Percentiles rank a stretch among this genome's conserved stretches.
These are phyloP conservation scores for Diophrys appendiculata DNA, from an alignment of 73 alveolate species.

Conservation along the genomic window DNA sequence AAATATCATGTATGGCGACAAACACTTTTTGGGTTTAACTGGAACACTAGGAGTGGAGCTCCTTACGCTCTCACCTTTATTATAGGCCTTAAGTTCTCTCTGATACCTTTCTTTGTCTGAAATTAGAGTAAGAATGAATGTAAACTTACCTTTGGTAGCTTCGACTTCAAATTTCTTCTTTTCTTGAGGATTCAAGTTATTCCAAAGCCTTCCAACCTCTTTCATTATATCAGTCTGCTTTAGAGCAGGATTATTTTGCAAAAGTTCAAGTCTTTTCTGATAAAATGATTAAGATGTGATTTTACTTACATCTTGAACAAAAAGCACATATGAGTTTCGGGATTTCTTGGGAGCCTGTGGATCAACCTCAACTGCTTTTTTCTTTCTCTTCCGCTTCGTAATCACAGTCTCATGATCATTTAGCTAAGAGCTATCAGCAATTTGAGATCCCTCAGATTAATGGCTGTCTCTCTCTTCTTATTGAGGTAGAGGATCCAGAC, in stretches of 20 bases:
- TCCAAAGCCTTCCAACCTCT: slow-evolving; percentile 35
- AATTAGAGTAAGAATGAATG: background rate
- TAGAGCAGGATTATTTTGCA: background rate
- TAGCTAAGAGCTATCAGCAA: background rate
- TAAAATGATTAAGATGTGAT: background rate
- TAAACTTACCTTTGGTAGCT: slow-evolving; percentile 4
- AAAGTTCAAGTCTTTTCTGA: background rate
- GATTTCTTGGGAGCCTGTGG: background rate
- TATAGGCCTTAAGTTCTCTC: slow-evolving; percentile 21
- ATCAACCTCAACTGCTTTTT: background rate
- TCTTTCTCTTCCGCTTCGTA: background rate
- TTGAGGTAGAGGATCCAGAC: background rate
- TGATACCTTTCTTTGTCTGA: slow-evolving; percentile 29
- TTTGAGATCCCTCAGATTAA: background rate
- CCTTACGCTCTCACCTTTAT: background rate
- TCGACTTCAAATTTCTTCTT: slow-evolving; percentile 9
- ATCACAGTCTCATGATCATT: background rate
- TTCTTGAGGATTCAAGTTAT: background rate
- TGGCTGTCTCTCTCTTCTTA: background rate
- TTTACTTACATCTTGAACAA: background rate
- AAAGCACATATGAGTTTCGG: background rate
- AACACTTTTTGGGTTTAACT: slow-evolving; percentile 61
- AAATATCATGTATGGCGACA: slow-evolving; percentile 65
- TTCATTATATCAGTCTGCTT: slow-evolving; percentile 26
- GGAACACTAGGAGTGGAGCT: background rate